Base-by-base conservation (phyloP, 257 asterid species). In the Plantago elongata region DNA sequence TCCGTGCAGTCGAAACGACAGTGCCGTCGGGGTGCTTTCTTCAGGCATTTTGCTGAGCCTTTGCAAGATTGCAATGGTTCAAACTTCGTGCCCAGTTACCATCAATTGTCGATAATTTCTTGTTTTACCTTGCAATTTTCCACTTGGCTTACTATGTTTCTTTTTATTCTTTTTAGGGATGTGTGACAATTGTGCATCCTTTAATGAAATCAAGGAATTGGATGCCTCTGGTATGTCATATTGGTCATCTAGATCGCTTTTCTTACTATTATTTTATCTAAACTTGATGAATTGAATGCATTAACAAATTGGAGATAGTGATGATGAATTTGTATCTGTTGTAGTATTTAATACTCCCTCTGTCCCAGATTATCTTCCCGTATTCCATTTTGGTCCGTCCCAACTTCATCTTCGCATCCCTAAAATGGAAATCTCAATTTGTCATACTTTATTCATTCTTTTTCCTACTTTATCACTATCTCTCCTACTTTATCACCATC, bases 31-130 rank as follows among this genome's bases (percentile, higher is more conserved):
- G 83, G 81, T 75, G 99, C 97, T 58, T 89, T 93, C 80, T 89
- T 93, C 81, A 80, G 63, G 68, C 97, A 89, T 78, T 93, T 93
- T 82, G 84, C 96, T 46, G 99, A 93, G 89, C 85, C 96, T 65
- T 64, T 79, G 67, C 93, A 71, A 80, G 94, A 93, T 65, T 93
- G 99, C 75, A 82, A 85, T 55, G 99, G 99, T 92, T 80, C 66
- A 11, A 62, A 22, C 27, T 46, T 51, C 65, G 64, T 42, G 47
- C 68, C 40, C 62, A 27, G 29, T 49, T 61, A 54, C 54, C 64
- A 51, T 60, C 65, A 11, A n/a, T 70, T 57, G 56, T 61, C 54
- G 42, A 52, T 57, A 13, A 63, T 34, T 60, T 58, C 8, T 66
- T 63, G 13, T 16, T 49, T 54, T 63, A 38, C 42, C 78, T 54